Base-by-base conservation (phyloP, 352 stramenopile genomes). In the Globisporangium takayamanum region DNA sequence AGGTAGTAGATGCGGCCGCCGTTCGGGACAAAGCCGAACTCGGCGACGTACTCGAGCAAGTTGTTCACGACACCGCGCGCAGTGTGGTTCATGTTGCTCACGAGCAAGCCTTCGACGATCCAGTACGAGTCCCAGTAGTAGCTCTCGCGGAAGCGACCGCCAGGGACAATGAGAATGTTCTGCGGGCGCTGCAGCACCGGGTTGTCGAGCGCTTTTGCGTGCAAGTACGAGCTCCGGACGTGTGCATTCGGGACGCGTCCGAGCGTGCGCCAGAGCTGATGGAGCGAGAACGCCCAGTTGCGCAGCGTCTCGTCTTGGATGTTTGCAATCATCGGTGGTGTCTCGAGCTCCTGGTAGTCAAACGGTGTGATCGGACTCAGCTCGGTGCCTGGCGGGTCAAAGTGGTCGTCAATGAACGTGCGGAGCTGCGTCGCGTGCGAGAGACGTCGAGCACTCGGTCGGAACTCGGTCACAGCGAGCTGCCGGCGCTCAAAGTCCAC, bases 111-210 rank as follows among this genome's bases (percentile, higher is more conserved):
- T 55, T 90, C 66, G 11, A 97, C 78, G 53, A 97, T 97, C 91
- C 91, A 97, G 69, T 92, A 97, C 57, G 80, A 91, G 61, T 97
- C 91, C 91, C 91, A 97, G 66, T 97, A 97, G 72, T 97, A 97
- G 44, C 71, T 87, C 67, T 97, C 91, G 11, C 88, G 80, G 63
- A 97, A 97, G n/a, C 91, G 77, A 5, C 87, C 91, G 20, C 89
- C 91, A 7, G 88, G 89, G 0, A 97, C 81, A 46, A 97, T 88
- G 42, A 97, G 62, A 28, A 92, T 72, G 41, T 88, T 81, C 45
- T 74, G 74, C 41, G 66, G 56, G 30, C 65, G 74, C 14, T 69
- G 56, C 41, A 77, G 56, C 48, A 64, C 62, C 33, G 60, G 55
- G 50, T 75, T 57, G 8, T 71, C 52, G 28, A 89, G 57, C 53